Evolutionary conservation across 2,329 filamentous ascomycete genomes (phyloP).

Genomic region (Taxawa tesnikishii): DNA sequence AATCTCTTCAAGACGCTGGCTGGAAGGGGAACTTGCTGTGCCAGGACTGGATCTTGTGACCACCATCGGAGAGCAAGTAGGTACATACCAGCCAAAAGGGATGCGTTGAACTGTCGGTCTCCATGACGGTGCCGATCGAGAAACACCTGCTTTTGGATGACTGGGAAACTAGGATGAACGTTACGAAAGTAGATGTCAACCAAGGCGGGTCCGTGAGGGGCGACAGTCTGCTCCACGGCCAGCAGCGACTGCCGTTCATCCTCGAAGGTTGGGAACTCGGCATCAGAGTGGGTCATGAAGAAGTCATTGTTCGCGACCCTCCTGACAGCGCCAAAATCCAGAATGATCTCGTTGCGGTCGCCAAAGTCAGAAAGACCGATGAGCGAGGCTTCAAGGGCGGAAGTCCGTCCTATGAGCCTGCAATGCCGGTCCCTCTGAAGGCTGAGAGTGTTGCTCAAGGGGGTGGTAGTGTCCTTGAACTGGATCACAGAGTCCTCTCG

Average conservation of each 20-base stretch:
- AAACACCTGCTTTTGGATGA: constrained; percentile 71
- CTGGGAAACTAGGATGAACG: constrained; percentile 70
- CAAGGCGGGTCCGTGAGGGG: constrained; percentile 62
- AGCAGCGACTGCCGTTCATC: constrained; percentile 57
- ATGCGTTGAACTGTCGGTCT: constrained; percentile 62
- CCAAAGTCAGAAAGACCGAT: constrained; percentile 73
- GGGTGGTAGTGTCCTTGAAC: constrained; percentile 1
- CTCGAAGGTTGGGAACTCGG: constrained; percentile 57
- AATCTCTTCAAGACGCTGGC: constrained; percentile 60
- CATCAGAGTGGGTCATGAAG: constrained; percentile 69
- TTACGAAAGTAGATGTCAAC: constrained; percentile 73
- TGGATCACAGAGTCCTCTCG: not conserved
- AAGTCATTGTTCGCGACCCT: constrained; percentile 68
- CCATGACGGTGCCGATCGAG: constrained; percentile 64
- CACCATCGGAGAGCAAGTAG: constrained; percentile 83
- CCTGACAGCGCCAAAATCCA: constrained; percentile 50
- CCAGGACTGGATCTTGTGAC: constrained; percentile 58
- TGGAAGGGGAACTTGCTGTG: constrained; percentile 56
- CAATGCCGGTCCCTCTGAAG: constrained; percentile 68
- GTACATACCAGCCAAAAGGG: constrained; percentile 69
- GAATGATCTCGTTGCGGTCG: constrained; percentile 66
- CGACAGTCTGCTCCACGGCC: constrained; percentile 63
- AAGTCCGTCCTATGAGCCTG: constrained; percentile 73
- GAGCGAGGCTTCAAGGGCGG: constrained; percentile 71
- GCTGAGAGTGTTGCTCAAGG: constrained; percentile 43